Percentiles rank a stretch among this genome's conserved stretches.
Conservation (phyloP, 1,284 basidiomycete species). For the Pascua guehoae region DNA sequence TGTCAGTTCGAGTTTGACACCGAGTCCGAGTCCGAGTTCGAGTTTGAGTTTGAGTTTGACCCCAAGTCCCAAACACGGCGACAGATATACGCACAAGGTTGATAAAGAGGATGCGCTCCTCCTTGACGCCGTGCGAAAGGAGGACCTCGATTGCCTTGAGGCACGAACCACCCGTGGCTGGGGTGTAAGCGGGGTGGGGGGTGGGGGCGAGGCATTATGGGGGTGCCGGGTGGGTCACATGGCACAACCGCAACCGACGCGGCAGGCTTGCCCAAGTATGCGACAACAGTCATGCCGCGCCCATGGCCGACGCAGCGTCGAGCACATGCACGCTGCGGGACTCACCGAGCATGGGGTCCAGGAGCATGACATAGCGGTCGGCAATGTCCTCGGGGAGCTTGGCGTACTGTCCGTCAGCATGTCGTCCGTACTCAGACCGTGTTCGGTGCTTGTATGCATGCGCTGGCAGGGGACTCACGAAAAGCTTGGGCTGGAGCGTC, state of each 20-base stretch:
- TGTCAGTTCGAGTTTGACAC: too few species aligned
- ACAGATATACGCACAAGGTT: constrained; percentile 65
- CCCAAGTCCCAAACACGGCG: too few species aligned
- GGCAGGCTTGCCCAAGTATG: too few species aligned
- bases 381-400: constrained; percentile 93
- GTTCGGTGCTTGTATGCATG: too few species aligned
- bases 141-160: constrained; percentile 96
- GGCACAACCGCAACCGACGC: too few species aligned
- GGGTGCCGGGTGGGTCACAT: too few species aligned
- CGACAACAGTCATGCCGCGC: too few species aligned
- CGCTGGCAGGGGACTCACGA: constrained; percentile 45
- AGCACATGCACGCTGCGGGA: background rate
- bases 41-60: too few species aligned
- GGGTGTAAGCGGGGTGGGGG: background rate
- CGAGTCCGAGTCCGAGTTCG: too few species aligned
- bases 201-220: too few species aligned
- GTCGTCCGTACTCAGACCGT: too few species aligned
- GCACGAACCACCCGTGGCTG: constrained; percentile 94
- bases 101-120: constrained; percentile 87
- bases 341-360: constrained; percentile 96
- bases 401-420: constrained; percentile 50
- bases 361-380: constrained; percentile 82
- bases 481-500: constrained; percentile 82
- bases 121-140: constrained; percentile 75
- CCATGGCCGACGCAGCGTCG: background rate